phyloP scores from a whole-genome alignment of 768 basidiomycete genomes.

The Fibroporia radiculosa region DNA sequence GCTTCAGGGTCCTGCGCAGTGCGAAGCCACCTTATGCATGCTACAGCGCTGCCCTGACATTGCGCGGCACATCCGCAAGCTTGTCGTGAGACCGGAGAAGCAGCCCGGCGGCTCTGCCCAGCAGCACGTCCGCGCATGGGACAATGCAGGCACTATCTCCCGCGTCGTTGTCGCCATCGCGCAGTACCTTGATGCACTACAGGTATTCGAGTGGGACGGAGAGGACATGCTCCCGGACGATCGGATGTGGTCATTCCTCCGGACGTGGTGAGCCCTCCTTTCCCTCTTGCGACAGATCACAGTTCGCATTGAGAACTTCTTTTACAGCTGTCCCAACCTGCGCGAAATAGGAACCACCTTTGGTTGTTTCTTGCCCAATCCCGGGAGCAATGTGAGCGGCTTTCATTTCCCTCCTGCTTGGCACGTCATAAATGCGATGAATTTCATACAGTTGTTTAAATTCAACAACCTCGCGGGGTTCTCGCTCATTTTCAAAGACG shows the following conservation, averaged over 20 bases:
- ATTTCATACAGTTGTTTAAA: constrained; percentile 49
- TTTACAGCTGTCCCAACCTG: constrained; percentile 55
- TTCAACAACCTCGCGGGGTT: constrained; percentile 60
- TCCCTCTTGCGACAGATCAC: neutral
- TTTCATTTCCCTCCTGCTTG: constrained; percentile 2
- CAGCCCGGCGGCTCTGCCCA: constrained; percentile 2
- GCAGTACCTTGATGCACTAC: constrained; percentile 51
- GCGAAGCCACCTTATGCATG: constrained; percentile 57
- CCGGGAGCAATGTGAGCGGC: constrained; percentile 53
- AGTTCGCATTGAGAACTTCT: constrained; percentile 3
- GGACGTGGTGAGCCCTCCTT: constrained; percentile 43
- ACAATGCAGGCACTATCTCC: constrained; percentile 33
- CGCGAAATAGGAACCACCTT: constrained; percentile 55
- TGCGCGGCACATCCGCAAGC: constrained; percentile 59
- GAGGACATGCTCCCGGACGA: constrained; percentile 55
- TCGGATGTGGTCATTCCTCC: constrained; percentile 73
- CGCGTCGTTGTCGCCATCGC: constrained; percentile 43
- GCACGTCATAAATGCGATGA: neutral
- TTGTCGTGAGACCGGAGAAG: constrained; percentile 39
- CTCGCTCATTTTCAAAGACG: constrained; percentile 47
- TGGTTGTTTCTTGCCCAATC: constrained; percentile 48
- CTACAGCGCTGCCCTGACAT: constrained; percentile 44
- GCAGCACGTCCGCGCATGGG: constrained; percentile 18
- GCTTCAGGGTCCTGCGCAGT: constrained; percentile 51
- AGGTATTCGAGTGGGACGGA: constrained; percentile 64